Base-by-base conservation (phyloP, 768 basidiomycete species). In the Asterophora lycoperdoides region DNA sequence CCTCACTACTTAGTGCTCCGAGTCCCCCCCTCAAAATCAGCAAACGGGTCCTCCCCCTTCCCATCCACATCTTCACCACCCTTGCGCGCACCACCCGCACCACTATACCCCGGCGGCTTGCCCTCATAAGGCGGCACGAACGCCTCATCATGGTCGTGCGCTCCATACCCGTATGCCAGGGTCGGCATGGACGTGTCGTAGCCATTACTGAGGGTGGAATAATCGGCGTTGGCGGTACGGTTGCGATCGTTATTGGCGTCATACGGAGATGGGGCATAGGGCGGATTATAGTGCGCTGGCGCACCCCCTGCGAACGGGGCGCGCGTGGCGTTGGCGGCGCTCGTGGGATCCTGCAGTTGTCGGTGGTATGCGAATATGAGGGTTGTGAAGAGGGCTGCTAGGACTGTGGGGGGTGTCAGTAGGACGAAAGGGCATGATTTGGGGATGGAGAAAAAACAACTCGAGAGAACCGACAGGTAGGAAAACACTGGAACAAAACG, bases 361-460 rank as follows among this genome's bases (percentile, higher is more conserved):
- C 84, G 83, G 60, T 86, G 82, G 70, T 83, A 93, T 11, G 76
- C 72, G 61, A 85, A 86, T 2, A 83, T 78, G 56, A 88, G 57
- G 41, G 74, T 54, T n/a, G 78, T 75, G 72, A 90, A 89, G 51
- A 91, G 61, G 32, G 71, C 55, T 37, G 76, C 72, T 40, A 86
- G 57, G 41, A 80, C 83, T 87, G 56, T 8, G 39, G 1, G 2
- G n/a, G 3, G 30, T 9, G 30, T 32, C 13, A 10, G 8, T 19
- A 77, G 74, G 20, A 85, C 59, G 33, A 92, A 90, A 72, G 37
- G 75, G 73, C 26, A 89, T 54, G 53, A 93, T 81, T 57, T 85
- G 77, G 2, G 75, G 68, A n/a, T n/a, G n/a, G n/a, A n/a, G n/a
- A n/a, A n/a, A n/a, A n/a, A n/a, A n/a, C n/a, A n/a, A n/a, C n/a